These are phyloP conservation scores for Ophiosphaerella herpotricha DNA, from an alignment of 2,329 filamentous ascomycete species.

Conservation along the genomic window DNA sequence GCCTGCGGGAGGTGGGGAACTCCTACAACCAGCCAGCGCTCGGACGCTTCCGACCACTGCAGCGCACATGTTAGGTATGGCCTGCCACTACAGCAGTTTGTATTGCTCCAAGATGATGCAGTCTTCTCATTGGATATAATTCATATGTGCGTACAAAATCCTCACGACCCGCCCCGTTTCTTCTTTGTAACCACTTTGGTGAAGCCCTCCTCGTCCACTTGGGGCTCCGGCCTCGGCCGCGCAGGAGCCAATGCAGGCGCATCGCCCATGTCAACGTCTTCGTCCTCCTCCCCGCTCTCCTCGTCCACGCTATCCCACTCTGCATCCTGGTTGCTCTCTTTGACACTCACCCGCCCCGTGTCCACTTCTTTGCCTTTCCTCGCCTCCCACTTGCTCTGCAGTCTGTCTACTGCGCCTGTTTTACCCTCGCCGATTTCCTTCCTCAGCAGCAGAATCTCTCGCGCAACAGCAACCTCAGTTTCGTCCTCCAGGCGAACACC, in stretches of 20 bases:
- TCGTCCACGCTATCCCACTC: conserved; percentile 52
- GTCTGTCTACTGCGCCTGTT: conserved; percentile 65
- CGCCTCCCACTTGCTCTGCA: conserved; percentile 67
- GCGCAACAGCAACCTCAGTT: conserved; percentile 74
- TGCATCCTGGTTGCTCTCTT: conserved; percentile 61
- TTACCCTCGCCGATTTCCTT: conserved; percentile 67
- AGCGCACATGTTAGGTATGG: too few relatives aligned
- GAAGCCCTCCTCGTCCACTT: conserved; percentile 50
- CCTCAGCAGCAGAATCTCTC: conserved; percentile 70
- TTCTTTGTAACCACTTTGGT: conserved; percentile 49
- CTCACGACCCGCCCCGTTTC: conserved; percentile 32
- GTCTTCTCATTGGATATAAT: background rate
- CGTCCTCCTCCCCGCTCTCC: conserved; percentile 55
- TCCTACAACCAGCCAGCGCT: too few relatives aligned
- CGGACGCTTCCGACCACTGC: too few relatives aligned
- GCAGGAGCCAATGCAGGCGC: conserved; percentile 42
- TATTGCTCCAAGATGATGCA: too few relatives aligned
- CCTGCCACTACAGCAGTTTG: too few relatives aligned
- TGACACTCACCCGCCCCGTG: conserved; percentile 51
- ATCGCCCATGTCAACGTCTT: conserved; percentile 44
- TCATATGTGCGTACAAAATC: too few relatives aligned
- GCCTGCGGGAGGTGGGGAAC: too few relatives aligned
- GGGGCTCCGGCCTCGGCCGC: conserved; percentile 41
- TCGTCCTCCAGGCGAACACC: conserved; percentile 92
- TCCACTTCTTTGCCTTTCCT: conserved; percentile 63